phyloP scores from a whole-genome alignment of 192 early-diverging fungal genomes.

The Chytriomyces confervae region DNA sequence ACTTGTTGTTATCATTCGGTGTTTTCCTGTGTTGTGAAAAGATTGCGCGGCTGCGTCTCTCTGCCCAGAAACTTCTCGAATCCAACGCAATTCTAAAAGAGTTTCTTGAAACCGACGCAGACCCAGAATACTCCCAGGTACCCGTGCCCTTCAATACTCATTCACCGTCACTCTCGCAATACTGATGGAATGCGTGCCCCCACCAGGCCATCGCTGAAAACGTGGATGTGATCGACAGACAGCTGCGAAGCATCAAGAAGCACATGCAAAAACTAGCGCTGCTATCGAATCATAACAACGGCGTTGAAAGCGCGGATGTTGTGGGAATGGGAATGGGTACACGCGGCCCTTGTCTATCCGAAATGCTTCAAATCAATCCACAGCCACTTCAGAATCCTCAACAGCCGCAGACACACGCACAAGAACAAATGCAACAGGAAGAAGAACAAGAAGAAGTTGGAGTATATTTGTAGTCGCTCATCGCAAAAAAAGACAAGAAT shows the following conservation, averaged over 20 bases:
- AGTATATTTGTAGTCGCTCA: slow-evolving; percentile 1
- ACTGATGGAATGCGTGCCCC: neutral
- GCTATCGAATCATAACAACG: neutral
- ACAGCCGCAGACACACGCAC: neutral
- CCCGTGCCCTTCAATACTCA: neutral
- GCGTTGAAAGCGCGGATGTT: neutral
- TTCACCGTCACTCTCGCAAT: no score
- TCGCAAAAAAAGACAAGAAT: neutral
- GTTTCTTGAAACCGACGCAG: slow-evolving; percentile 6
- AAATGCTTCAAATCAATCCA: neutral
- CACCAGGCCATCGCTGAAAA: slow-evolving; percentile 20
- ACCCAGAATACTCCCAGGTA: slow-evolving; percentile 24
- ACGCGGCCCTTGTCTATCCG: neutral
- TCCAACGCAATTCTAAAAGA: slow-evolving; percentile 28
- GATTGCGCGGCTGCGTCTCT: slow-evolving; percentile 36
- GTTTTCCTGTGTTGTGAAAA: neutral
- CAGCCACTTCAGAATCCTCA: slow-evolving; percentile 3
- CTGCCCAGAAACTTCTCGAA: slow-evolving; percentile 30
- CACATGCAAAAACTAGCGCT: slow-evolving; percentile 20
- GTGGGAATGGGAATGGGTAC: neutral
- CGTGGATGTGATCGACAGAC: slow-evolving; percentile 22
- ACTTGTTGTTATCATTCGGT: no score
- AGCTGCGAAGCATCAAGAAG: slow-evolving; percentile 15
- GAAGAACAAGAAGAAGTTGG: slow-evolving; percentile 5
- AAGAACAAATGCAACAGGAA: neutral